These are phyloP conservation scores for Takakia lepidozioides DNA, from an alignment of 225 moss, liverwort and hornwort species.

Conservation along the genomic window DNA sequence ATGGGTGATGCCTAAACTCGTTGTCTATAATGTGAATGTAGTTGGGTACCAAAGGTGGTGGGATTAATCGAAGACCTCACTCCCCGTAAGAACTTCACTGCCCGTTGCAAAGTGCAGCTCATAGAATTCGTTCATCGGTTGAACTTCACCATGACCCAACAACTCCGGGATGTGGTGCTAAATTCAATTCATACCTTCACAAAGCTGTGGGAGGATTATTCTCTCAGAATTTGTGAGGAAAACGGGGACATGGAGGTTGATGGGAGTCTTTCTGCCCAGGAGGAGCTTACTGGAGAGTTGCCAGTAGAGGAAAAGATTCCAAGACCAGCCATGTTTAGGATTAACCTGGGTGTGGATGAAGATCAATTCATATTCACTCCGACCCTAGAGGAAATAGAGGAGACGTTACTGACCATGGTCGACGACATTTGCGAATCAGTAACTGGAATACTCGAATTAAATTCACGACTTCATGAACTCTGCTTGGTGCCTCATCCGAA, in stretches of 20 bases:
- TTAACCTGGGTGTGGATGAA: constrained; percentile 17
- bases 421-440: constrained; percentile 56
- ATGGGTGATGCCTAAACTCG: too few relatives aligned
- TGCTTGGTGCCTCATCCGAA: constrained; percentile 18
- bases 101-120: constrained; percentile 28
- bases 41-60: constrained; percentile 50
- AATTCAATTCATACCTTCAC: constrained; percentile 48
- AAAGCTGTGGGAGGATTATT: constrained; percentile 57
- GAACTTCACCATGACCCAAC: constrained; percentile 69
- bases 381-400: constrained; percentile 43
- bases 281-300: constrained; percentile 19
- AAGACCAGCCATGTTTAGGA: constrained; percentile 34
- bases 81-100: constrained; percentile 15
- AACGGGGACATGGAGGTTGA: constrained; percentile 11
- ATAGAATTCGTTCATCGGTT: constrained; percentile 50
- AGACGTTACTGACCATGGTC: constrained; percentile 35
- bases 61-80: constrained; percentile 44
- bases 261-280: background rate
- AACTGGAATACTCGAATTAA: constrained; percentile 56
- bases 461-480: constrained; percentile 38
- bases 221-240: constrained; percentile 9
- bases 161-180: constrained; percentile 57
- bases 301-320: constrained; percentile 6
- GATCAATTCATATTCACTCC: constrained; percentile 38
- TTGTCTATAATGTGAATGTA: constrained; percentile 2